Conservation (phyloP, 495 filamentous ascomycete genomes). For the Pyrenopolyporus hunteri region DNA sequence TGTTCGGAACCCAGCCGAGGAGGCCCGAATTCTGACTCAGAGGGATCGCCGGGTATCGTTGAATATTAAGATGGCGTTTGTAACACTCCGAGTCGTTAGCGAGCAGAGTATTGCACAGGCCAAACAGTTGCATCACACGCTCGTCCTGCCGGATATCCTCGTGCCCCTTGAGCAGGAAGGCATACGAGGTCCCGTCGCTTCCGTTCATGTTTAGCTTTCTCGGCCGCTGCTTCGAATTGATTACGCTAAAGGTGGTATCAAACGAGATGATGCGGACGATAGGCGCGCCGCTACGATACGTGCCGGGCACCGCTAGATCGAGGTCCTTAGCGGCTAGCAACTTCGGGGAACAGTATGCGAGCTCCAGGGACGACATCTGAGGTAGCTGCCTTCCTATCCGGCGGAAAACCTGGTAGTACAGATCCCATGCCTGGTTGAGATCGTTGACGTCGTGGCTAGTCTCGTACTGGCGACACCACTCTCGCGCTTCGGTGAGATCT, state of each 20-base stretch:
- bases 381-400: slow-evolving; percentile 94
- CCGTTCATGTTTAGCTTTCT: slow-evolving; percentile 87
- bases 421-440: slow-evolving; percentile 96
- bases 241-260: slow-evolving; percentile 85
- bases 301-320: slow-evolving; percentile 91
- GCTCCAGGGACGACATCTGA: slow-evolving; percentile 87
- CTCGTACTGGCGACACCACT: slow-evolving; percentile 93
- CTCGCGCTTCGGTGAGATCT: slow-evolving; percentile 89
- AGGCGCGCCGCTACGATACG: slow-evolving; percentile 86
- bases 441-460: slow-evolving; percentile 87
- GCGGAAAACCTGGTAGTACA: slow-evolving; percentile 97
- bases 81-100: slow-evolving; percentile 92
- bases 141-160: slow-evolving; percentile 99
- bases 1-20: slow-evolving; percentile 96
- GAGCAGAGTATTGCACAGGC: slow-evolving; percentile 91
- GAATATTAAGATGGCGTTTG: slow-evolving; percentile 94
- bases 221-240: slow-evolving; percentile 95
- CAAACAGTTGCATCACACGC: slow-evolving; percentile 98
- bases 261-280: slow-evolving; percentile 88
- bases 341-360: slow-evolving; percentile 95
- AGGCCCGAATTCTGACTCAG: slow-evolving; percentile 95
- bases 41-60: slow-evolving; percentile 92
- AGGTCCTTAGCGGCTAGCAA: slow-evolving; percentile 82
- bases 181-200: slow-evolving; percentile 83
- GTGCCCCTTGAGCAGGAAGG: slow-evolving; percentile 91